phyloP scores from a whole-genome alignment of 768 basidiomycete genomes.

The Pleurotus ostreatus region DNA sequence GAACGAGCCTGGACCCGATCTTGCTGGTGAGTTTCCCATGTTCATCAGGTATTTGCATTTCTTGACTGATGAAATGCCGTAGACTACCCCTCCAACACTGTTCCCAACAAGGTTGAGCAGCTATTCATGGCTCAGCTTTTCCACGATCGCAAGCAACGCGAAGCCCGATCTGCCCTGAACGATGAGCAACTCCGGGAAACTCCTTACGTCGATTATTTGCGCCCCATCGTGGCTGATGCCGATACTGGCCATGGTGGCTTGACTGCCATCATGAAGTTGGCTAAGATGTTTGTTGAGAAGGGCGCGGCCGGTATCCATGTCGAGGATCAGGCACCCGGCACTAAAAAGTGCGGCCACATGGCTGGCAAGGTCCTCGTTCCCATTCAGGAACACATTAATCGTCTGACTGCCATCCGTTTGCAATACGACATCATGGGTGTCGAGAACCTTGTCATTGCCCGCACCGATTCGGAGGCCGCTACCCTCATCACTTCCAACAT shows the following conservation, averaged over 20 bases:
- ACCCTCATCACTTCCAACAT: constrained; percentile 96
- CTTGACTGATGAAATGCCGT: background rate
- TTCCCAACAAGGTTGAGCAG: constrained; percentile 98
- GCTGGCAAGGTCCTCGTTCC: constrained; percentile 96
- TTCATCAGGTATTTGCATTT: background rate
- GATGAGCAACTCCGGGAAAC: constrained; percentile 68
- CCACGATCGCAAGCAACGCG: constrained; percentile 96
- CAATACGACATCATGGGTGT: constrained; percentile 99
- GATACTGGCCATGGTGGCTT: constrained; percentile 98
- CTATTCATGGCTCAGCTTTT: constrained; percentile 97
- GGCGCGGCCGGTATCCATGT: constrained; percentile 98
- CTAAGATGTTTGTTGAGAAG: constrained; percentile 98
- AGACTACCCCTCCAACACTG: constrained; percentile 99
- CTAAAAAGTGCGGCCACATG: constrained; percentile 96
- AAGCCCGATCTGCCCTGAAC: constrained; percentile 66
- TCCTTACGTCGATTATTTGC: constrained; percentile 81
- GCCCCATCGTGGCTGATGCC: constrained; percentile 93
- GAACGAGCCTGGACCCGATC: constrained; percentile 97
- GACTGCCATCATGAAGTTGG: constrained; percentile 97
- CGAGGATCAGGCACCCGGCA: constrained; percentile 96
- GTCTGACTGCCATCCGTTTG: constrained; percentile 92
- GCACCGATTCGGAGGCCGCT: constrained; percentile 97
- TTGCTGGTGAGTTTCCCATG: constrained; percentile 63
- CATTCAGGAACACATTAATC: constrained; percentile 96
- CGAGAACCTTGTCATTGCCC: constrained; percentile 87